phyloP scores from a whole-genome alignment of 2,329 filamentous ascomycete species.

The Pestalotiopsis sp. region DNA sequence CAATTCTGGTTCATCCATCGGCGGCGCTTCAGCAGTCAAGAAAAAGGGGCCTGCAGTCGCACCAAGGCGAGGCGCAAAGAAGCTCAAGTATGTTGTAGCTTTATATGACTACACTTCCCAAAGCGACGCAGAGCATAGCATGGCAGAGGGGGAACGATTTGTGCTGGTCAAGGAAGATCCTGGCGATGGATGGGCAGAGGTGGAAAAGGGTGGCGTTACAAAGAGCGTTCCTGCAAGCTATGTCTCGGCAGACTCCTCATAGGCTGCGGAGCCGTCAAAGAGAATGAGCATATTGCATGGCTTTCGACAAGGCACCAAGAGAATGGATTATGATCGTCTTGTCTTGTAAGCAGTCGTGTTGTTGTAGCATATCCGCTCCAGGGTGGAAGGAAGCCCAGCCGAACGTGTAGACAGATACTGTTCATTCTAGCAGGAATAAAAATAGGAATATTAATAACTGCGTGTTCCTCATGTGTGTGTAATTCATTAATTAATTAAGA shows the following conservation, averaged over 20 bases:
- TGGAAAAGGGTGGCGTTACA: conserved; percentile 84
- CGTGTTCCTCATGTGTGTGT: no score
- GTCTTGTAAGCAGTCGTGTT: background rate
- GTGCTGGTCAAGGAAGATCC: conserved; percentile 86
- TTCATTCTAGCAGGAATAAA: background rate
- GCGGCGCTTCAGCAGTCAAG: conserved; percentile 52
- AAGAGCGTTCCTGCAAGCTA: conserved; percentile 95
- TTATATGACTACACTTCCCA: conserved; percentile 89
- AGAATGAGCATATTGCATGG: background rate
- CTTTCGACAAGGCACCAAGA: background rate
- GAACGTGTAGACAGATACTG: background rate
- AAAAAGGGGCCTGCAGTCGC: conserved; percentile 93
- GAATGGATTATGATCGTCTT: background rate
- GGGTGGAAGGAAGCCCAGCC: background rate
- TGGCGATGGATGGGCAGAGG: conserved; percentile 96
- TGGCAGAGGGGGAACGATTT: conserved; percentile 88
- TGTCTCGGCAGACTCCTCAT: conserved; percentile 60
- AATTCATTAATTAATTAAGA: no score
- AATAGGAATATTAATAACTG: background rate
- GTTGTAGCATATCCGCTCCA: background rate
- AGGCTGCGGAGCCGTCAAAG: conserved; percentile 4
- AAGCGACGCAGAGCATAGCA: conserved; percentile 84
- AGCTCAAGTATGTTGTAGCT: conserved; percentile 89
- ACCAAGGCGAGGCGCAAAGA: conserved; percentile 88
- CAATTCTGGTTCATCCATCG: conserved; percentile 71